Evolutionary conservation across 2,329 filamentous ascomycete species (phyloP), one percentile per base, ranked within the genome.

Genomic region (Colletotrichum spaethianum): DNA sequence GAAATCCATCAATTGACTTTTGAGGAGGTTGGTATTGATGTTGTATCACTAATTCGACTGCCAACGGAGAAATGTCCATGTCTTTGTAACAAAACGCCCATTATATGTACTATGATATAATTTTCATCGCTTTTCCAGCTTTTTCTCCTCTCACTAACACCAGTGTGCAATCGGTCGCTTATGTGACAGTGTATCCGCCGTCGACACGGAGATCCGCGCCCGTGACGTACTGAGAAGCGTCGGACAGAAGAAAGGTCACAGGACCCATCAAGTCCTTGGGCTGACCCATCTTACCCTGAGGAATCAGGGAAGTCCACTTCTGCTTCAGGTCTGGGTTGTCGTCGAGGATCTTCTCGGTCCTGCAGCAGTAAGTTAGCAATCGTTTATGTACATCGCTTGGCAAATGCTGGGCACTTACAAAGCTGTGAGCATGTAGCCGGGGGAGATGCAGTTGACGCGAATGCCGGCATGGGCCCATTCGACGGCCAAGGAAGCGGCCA

Each of bases 351-450:
- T 97, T 97, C 85, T 95, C 91, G 52, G 95, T 98, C 64, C 94
- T 97, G 78, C 71, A 52, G 42, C 38, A 55, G 23, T 26, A 20
- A 55, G 50, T 73, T 11, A 73, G 70, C n/a, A 7, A 6, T 1
- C 16, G 0, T 1, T 20, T 23, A 5, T 23, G 0, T 16, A 31
- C 7, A 5, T 31, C 64, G 20, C n/a, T 60, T 38, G 52, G 23
- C 20, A 12, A 56, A 44, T 6, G 1, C 1, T 38, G 44, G 31
- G 46, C 48, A 85, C 93, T 90, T 87, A 96, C 93, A 98, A 85
- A 70, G 95, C 93, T 20, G 96, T 98, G 76, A 98, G 86, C 96
- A 98, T 98, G 84, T 98, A 98, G 55, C 96, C 96, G 0, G 96
- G 96, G 38, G 93, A 95, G 81, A 98, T 96, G 83, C 94, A 96